Conservation (phyloP, 805 yeast species). For the Metschnikowia gelsemii region DNA sequence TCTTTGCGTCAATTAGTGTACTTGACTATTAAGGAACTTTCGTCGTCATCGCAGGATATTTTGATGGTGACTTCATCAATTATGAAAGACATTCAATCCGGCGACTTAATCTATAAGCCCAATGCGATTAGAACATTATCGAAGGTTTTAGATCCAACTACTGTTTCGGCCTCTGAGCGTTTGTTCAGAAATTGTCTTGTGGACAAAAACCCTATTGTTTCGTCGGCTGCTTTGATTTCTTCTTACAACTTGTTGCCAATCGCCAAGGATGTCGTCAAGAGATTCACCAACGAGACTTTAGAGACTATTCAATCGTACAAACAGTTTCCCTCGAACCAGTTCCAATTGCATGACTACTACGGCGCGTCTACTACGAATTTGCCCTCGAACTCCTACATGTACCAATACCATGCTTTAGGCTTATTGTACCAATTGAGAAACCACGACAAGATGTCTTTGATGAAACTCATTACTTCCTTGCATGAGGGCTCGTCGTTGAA, state of each 20-base stretch:
- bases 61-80: slow-evolving; percentile 97
- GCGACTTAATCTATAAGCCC: slow-evolving; percentile 83
- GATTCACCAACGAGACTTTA: slow-evolving; percentile 92
- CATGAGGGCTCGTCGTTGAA: slow-evolving; percentile 59
- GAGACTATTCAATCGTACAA: slow-evolving; percentile 77
- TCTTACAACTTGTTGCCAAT: slow-evolving; percentile 88
- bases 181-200: slow-evolving; percentile 90
- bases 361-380: slow-evolving; percentile 49
- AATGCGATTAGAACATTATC: slow-evolving; percentile 91
- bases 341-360: slow-evolving; percentile 55
- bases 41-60: slow-evolving; percentile 82
- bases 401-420: slow-evolving; percentile 96
- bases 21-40: slow-evolving; percentile 88
- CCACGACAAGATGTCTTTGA: slow-evolving; percentile 90
- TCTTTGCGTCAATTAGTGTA: slow-evolving; percentile 90
- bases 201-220: slow-evolving; percentile 80
- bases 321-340: slow-evolving; percentile 49
- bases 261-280: slow-evolving; percentile 86
- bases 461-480: slow-evolving; percentile 83
- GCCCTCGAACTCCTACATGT: slow-evolving; percentile 72
- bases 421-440: slow-evolving; percentile 81
- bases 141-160: slow-evolving; percentile 83
- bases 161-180: slow-evolving; percentile 92
- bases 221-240: slow-evolving; percentile 92
- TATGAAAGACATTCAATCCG: slow-evolving; percentile 95